A percentile compares a stretch with the other conserved stretches of the same genome.
phyloP scores from a whole-genome alignment of 208 protist genomes.

The Leptomonas seymouri region DNA sequence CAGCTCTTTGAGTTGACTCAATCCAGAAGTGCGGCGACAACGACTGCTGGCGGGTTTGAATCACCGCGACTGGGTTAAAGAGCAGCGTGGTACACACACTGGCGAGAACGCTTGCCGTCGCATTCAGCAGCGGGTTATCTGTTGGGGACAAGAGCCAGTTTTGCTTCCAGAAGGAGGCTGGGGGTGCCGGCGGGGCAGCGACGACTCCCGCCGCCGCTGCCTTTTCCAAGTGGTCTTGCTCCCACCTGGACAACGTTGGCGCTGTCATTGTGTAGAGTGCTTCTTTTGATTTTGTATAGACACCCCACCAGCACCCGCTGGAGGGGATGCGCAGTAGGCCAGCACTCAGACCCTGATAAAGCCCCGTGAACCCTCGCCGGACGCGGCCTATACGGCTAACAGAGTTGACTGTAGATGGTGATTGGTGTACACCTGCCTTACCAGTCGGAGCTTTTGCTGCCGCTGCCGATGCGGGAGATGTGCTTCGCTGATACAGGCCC shows the following conservation, averaged over 20 bases:
- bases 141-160: conserved; percentile 80
- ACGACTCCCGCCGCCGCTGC: neutral
- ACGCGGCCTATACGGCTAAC: conserved; percentile 12
- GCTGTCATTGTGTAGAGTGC: conserved; percentile 59
- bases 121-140: conserved; percentile 86
- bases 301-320: conserved; percentile 83
- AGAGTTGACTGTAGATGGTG: no score
- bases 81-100: conserved; percentile 70
- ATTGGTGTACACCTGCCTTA: no score
- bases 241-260: conserved; percentile 57
- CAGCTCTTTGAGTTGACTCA: conserved; percentile 1
- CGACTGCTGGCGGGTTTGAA: conserved; percentile 81
- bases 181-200: neutral
- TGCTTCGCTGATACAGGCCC: conserved; percentile 42
- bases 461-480: neutral
- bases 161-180: conserved; percentile 43
- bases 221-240: conserved; percentile 31
- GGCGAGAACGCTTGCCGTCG: conserved; percentile 54
- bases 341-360: conserved; percentile 75
- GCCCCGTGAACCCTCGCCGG: conserved; percentile 41
- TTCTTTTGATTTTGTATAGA: conserved; percentile 81
- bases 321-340: conserved; percentile 73
- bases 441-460: no score
- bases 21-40: conserved; percentile 43
- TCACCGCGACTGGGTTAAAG: conserved; percentile 83